A percentile compares a stretch with the other conserved stretches of the same genome.
These are phyloP conservation scores for Fistulinella staudtii DNA, from an alignment of 1,284 basidiomycete genomes.

Conservation along the genomic window DNA sequence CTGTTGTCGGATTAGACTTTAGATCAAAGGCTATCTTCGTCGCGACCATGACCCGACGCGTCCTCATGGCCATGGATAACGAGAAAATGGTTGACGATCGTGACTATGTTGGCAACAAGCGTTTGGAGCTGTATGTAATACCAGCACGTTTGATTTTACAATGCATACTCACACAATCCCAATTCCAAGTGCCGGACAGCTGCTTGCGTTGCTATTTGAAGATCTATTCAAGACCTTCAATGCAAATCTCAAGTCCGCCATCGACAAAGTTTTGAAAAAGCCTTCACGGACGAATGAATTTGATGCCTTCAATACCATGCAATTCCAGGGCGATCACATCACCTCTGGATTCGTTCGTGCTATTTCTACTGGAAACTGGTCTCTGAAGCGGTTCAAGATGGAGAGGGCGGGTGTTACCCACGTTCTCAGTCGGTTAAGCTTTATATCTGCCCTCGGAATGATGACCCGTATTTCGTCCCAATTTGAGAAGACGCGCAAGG, in stretches of 20 bases:
- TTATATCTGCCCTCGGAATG: slow-evolving; percentile 98
- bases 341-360: slow-evolving; percentile 96
- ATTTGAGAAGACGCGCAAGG: slow-evolving; percentile 99
- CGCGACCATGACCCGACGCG: slow-evolving; percentile 95
- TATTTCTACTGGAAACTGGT: slow-evolving; percentile 99
- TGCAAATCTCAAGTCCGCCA: slow-evolving; percentile 90
- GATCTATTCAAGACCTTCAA: slow-evolving; percentile 99
- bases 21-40: slow-evolving; percentile 96
- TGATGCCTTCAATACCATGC: slow-evolving; percentile 93
- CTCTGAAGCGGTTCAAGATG: slow-evolving; percentile 99
- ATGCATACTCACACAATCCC: slow-evolving; percentile 11
- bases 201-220: slow-evolving; percentile 94
- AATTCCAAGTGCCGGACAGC: slow-evolving; percentile 86
- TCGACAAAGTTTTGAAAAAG: slow-evolving; percentile 98
- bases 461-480: slow-evolving; percentile 99
- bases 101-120: slow-evolving; percentile 99
- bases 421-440: slow-evolving; percentile 91
- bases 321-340: slow-evolving; percentile 92
- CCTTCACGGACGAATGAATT: slow-evolving; percentile 93
- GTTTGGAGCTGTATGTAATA: slow-evolving; percentile 83
- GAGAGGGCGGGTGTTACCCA: slow-evolving; percentile 98
- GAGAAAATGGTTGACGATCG: slow-evolving; percentile 97
- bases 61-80: slow-evolving; percentile 95
- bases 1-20: slow-evolving; percentile 89
- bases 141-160: slow-evolving; percentile 4